These are phyloP conservation scores for Plasmodium reichenowi DNA, from an alignment of 169 alveolate genomes.

Conservation along the genomic window DNA sequence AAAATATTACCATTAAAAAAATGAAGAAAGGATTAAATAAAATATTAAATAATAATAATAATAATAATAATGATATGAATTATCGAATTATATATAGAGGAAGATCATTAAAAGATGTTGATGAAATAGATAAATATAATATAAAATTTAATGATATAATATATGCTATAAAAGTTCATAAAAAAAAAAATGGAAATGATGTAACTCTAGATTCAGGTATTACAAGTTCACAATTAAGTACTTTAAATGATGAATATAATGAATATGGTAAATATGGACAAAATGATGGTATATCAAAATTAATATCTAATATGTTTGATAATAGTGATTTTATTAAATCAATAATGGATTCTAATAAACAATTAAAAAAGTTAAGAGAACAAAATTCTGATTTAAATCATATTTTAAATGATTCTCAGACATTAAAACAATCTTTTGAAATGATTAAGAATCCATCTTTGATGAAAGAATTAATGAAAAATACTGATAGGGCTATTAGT, in stretches of 20 bases:
- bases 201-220: conserved; percentile 66
- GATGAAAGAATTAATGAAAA: conserved; percentile 86
- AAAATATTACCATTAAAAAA: conserved; percentile 48
- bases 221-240: conserved; percentile 73
- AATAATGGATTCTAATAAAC: conserved; percentile 73
- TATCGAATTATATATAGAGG: conserved; percentile 70
- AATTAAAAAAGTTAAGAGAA: conserved; percentile 71
- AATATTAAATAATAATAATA: conserved; percentile 11
- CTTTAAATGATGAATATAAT: conserved; percentile 71
- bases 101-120: conserved; percentile 56
- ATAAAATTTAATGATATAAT: conserved; percentile 58
- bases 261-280: conserved; percentile 34
- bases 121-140: conserved; percentile 22
- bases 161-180: conserved; percentile 41
- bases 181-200: conserved; percentile 41
- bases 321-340: conserved; percentile 71
- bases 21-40: conserved; percentile 40
- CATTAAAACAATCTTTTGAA: conserved; percentile 82
- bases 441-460: conserved; percentile 86
- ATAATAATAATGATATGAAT: conserved; percentile 17
- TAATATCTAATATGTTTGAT: conserved; percentile 69
- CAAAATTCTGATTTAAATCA: conserved; percentile 78
- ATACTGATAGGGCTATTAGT: conserved; percentile 87
- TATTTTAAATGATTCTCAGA: conserved; percentile 82
- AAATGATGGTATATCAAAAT: conserved; percentile 62